A percentile compares a stretch with the other conserved stretches of the same genome.
Conservation (phyloP, 176 grass and related monocot genomes). For the Typha latifolia region DNA sequence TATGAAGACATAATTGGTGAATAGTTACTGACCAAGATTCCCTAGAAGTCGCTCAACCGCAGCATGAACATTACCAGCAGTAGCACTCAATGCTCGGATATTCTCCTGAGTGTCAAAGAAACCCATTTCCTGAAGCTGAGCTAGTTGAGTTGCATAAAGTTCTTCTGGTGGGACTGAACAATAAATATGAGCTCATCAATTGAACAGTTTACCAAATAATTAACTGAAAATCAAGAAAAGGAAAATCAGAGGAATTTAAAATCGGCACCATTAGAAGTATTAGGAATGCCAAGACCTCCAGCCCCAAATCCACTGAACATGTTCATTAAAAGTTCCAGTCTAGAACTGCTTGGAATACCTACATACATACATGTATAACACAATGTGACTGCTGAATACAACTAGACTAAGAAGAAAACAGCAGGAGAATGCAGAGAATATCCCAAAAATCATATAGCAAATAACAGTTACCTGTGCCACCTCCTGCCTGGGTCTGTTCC, state of each 20-base stretch:
- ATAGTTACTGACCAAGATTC: slow-evolving; percentile 64
- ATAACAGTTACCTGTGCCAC: slow-evolving; percentile 44
- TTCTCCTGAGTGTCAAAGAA: slow-evolving; percentile 84
- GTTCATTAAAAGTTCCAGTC: slow-evolving; percentile 73
- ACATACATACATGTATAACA: not conserved
- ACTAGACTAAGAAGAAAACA: not conserved
- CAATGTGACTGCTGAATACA: not conserved
- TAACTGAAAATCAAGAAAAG: not conserved
- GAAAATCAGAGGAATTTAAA: not conserved
- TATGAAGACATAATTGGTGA: slow-evolving; percentile 13
- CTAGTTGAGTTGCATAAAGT: slow-evolving; percentile 73
- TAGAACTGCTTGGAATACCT: slow-evolving; percentile 35
- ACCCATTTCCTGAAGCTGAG: slow-evolving; percentile 95
- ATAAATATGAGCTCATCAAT: slow-evolving; percentile 12
- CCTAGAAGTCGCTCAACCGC: slow-evolving; percentile 87
- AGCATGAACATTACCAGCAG: slow-evolving; percentile 84
- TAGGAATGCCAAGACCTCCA: slow-evolving; percentile 55
- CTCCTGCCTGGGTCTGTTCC: slow-evolving; percentile 50
- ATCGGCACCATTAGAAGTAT: slow-evolving; percentile 62
- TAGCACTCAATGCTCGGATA: slow-evolving; percentile 69
- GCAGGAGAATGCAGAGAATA: not conserved
- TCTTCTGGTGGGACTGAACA: slow-evolving; percentile 77
- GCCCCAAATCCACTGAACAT: slow-evolving; percentile 90
- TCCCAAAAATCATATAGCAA: not conserved
- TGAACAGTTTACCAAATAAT: not conserved